Percentiles rank a stretch among this genome's conserved stretches.
These are phyloP conservation scores for Medakamo hakoo DNA, from an alignment of 139 green algal species.

Conservation along the genomic window DNA sequence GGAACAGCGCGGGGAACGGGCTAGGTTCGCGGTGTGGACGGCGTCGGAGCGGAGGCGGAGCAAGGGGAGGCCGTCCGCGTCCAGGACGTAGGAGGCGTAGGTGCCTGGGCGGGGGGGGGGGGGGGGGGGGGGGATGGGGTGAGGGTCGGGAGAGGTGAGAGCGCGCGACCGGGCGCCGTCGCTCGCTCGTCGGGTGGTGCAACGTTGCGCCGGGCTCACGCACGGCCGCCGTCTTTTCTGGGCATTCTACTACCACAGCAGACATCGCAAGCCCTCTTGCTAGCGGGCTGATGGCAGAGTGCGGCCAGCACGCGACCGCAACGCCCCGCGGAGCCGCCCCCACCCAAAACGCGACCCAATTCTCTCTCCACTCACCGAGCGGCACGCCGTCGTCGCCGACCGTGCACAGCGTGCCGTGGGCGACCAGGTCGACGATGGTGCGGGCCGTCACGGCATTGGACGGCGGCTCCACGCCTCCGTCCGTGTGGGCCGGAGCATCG, in stretches of 20 bases:
- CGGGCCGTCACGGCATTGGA: slow-evolving; percentile 43
- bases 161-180: too few relatives aligned
- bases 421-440: slow-evolving; percentile 52
- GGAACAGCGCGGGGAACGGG: slow-evolving; percentile 31
- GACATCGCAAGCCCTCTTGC: too few relatives aligned
- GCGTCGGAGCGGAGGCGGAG: slow-evolving; percentile 42
- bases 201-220: too few relatives aligned
- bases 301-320: too few relatives aligned
- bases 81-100: slow-evolving; percentile 56
- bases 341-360: too few relatives aligned
- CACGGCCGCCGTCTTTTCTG: too few relatives aligned
- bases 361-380: slow-evolving; percentile 18
- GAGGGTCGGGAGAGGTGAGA: background rate
- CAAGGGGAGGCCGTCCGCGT: slow-evolving; percentile 45
- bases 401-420: slow-evolving; percentile 58
- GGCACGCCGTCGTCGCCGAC: slow-evolving; percentile 33
- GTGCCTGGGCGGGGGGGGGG: slow-evolving; percentile 19
- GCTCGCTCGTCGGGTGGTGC: too few relatives aligned
- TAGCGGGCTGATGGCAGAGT: too few relatives aligned
- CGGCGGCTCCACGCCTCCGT: slow-evolving; percentile 6
- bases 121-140: background rate
- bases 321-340: too few relatives aligned
- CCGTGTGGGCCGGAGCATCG: too few relatives aligned
- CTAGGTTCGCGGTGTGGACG: slow-evolving; percentile 59
- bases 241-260: too few relatives aligned